A percentile compares a stretch with the other conserved stretches of the same genome.
These are phyloP conservation scores for Pelagophyceae sp. DNA, from an alignment of 352 stramenopile species.

Conservation along the genomic window DNA sequence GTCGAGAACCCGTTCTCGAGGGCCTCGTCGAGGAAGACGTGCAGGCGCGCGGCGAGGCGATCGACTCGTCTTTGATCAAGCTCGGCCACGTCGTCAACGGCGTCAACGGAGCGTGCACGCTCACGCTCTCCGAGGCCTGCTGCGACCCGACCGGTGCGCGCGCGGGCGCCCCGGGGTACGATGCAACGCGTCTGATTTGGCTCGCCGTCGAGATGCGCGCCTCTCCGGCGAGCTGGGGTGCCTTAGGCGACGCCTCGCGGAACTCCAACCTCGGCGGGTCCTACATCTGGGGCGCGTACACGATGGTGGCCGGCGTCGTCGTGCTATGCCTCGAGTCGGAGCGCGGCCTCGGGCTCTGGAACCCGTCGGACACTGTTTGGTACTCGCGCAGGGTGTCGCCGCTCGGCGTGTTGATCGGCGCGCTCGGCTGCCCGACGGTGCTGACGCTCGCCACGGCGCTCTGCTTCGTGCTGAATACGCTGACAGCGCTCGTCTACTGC, in stretches of 20 bases:
- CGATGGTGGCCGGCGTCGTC: slow-evolving; percentile 19
- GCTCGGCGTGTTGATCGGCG: slow-evolving; percentile 26
- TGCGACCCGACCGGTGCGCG: slow-evolving; percentile 3
- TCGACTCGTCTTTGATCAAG: slow-evolving; percentile 21
- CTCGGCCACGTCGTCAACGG: background rate
- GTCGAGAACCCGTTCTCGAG: no score
- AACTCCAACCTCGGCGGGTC: slow-evolving; percentile 11
- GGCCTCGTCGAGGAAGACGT: no score
- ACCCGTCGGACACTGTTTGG: slow-evolving; percentile 26
- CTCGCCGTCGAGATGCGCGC: no score
- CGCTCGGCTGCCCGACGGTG: slow-evolving; percentile 22
- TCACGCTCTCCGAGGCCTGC: background rate
- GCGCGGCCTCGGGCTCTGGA: slow-evolving; percentile 25
- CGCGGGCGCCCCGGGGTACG: no score
- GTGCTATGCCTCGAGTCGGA: slow-evolving; percentile 23
- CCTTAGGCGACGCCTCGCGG: background rate
- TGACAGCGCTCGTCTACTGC: slow-evolving; percentile 23
- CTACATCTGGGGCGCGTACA: slow-evolving; percentile 13
- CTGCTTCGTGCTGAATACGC: slow-evolving; percentile 8
- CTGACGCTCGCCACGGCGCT: slow-evolving; percentile 20
- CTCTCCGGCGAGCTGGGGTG: no score
- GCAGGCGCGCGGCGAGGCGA: slow-evolving; percentile 12
- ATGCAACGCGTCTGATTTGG: no score
- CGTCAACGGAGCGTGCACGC: no score
- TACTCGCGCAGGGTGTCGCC: slow-evolving; percentile 22